Evolutionary conservation across 768 basidiomycete species (phyloP).

Genomic region (Flagelloscypha sp.): DNA sequence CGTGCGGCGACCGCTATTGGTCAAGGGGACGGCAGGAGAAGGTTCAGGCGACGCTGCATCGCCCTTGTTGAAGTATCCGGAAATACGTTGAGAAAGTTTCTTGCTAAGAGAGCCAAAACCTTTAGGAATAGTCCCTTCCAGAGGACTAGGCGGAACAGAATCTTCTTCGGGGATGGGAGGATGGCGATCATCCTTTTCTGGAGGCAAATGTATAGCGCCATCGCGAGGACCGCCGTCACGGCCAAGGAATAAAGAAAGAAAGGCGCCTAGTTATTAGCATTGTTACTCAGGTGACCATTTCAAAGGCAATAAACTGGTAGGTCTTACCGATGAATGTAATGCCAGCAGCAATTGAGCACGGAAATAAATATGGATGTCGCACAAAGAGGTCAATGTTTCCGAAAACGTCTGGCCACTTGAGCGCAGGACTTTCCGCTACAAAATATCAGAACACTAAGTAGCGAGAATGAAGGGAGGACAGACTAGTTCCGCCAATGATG

Average conservation of each 20-base stretch:
- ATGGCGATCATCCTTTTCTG: constrained; percentile 56
- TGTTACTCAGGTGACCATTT: constrained; percentile 3
- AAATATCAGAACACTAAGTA: constrained; percentile 11
- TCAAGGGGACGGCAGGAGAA: constrained; percentile 39
- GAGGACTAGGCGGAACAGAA: constrained; percentile 34
- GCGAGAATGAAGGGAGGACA: constrained; percentile 20
- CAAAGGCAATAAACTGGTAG: constrained; percentile 1
- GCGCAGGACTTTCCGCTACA: constrained; percentile 73
- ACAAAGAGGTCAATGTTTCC: constrained; percentile 57
- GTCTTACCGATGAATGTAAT: constrained; percentile 64
- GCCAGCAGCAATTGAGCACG: constrained; percentile 68
- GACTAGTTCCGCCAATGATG: constrained; percentile 77
- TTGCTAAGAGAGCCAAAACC: constrained; percentile 31
- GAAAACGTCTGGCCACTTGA: constrained; percentile 80
- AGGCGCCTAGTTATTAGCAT: constrained; percentile 47
- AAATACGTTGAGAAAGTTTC: constrained; percentile 47
- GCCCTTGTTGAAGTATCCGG: constrained; percentile 50
- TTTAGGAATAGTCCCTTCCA: constrained; percentile 23
- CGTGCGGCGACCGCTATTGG: constrained; percentile 30
- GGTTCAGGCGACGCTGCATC: constrained; percentile 32
- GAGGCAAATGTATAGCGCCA: constrained; percentile 73
- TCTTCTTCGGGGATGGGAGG: constrained; percentile 65
- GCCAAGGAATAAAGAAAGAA: constrained; percentile 83
- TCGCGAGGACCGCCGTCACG: constrained; percentile 86
- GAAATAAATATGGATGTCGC: constrained; percentile 84